These are phyloP conservation scores for Spergularia marina DNA, from an alignment of 148 eudicot species.

Conservation along the genomic window DNA sequence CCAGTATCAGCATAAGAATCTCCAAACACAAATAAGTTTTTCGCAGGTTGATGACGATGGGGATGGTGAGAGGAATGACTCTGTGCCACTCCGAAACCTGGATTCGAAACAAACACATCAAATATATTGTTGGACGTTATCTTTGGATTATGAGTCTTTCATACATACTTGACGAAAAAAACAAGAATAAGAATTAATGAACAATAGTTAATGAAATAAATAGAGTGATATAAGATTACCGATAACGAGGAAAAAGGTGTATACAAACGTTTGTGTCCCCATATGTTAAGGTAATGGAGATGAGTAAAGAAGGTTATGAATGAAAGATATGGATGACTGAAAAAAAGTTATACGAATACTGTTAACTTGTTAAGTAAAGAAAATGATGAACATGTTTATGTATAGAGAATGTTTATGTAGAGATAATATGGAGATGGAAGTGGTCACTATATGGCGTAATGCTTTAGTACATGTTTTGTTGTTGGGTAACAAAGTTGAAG, in stretches of 20 bases:
- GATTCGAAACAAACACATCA: neutral
- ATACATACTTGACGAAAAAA: neutral
- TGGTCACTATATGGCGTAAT: neutral
- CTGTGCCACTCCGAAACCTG: slow-evolving; percentile 14
- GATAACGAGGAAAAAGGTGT: slow-evolving; percentile 11
- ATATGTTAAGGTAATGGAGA: neutral
- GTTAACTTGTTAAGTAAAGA: too few relatives aligned
- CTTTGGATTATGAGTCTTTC: too few relatives aligned
- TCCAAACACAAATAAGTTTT: slow-evolving; percentile 76
- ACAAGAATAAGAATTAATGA: neutral
- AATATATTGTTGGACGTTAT: neutral
- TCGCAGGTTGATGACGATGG: neutral
- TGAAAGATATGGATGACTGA: neutral
- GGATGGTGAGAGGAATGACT: neutral
- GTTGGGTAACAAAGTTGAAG: neutral
- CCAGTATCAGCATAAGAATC: slow-evolving; percentile 90
- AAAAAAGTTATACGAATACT: too few relatives aligned
- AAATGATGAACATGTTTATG: neutral
- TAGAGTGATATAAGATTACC: slow-evolving; percentile 3
- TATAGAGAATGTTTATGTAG: neutral
- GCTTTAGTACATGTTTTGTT: slow-evolving; percentile 12
- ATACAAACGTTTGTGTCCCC: slow-evolving; percentile 12
- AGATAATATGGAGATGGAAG: slow-evolving; percentile 2
- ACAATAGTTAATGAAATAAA: neutral
- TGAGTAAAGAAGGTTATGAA: neutral